These are phyloP conservation scores for Globisporangium lucens DNA, from an alignment of 352 stramenopile species.

Conservation along the genomic window DNA sequence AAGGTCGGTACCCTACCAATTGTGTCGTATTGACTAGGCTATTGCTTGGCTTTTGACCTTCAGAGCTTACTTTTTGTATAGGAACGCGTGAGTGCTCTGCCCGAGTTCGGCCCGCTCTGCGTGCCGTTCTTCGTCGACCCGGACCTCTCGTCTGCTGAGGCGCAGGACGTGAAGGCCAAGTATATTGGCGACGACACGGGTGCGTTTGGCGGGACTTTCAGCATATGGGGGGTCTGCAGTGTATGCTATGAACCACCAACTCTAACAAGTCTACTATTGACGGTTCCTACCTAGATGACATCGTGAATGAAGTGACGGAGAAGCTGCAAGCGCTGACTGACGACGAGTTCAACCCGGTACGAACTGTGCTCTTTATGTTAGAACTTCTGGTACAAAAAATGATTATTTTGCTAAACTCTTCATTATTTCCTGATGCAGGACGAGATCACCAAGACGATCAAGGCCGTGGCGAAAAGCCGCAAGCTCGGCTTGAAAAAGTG, in stretches of 20 bases:
- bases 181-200: slow-evolving; percentile 66
- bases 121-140: slow-evolving; percentile 67
- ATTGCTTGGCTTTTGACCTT: background rate
- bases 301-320: slow-evolving; percentile 46
- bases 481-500: slow-evolving; percentile 84
- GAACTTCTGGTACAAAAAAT: background rate
- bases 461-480: slow-evolving; percentile 65
- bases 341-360: slow-evolving; percentile 66
- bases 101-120: slow-evolving; percentile 78
- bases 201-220: background rate
- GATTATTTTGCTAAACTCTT: background rate
- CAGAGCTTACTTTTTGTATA: slow-evolving; percentile 11
- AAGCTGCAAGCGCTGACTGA: slow-evolving; percentile 49
- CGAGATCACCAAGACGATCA: slow-evolving; percentile 74
- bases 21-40: background rate
- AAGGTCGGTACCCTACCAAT: slow-evolving; percentile 37
- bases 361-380: slow-evolving; percentile 1
- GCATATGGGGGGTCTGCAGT: no score
- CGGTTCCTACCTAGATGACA: slow-evolving; percentile 24
- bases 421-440: slow-evolving; percentile 33
- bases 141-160: slow-evolving; percentile 48
- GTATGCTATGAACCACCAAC: no score
- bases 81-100: slow-evolving; percentile 75
- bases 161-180: slow-evolving; percentile 62
- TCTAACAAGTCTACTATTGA: no score